Base-by-base conservation (phyloP, 225 moss, liverwort and hornwort genomes). In the Pseudoscleropodium purum region DNA sequence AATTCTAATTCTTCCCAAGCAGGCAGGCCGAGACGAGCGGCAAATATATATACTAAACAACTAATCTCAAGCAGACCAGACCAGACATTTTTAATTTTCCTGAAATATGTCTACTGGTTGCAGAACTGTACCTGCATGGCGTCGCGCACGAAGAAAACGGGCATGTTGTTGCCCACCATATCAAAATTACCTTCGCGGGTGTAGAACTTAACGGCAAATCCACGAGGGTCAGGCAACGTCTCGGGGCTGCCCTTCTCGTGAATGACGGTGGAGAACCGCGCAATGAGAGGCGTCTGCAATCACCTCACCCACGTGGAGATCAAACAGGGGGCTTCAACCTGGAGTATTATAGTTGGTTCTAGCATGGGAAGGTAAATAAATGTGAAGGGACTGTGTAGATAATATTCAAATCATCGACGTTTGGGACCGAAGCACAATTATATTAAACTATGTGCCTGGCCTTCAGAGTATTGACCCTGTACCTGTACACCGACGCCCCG, bases 401-500 rank as follows among this genome's bases (percentile, higher is more conserved):
- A 56, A 16, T 37, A 37, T 16, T 79, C 41, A 39, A 2, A 39
- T 2, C 73, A 72, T 72, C 59, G n/a, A 37, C n/a, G 10, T 29
- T 33, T 64, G 75, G 18, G 41, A 41, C 61, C 61, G 81, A 61
- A 30, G 30, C 41, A 41, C 61, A 60, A 81, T 9, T 13, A 9
- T 6, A 56, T 19, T 57, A 29, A 60, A 30, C 30, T 61, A 31
- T 41, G 30, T 30, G 41, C 61, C 9, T 61, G 26, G n/a, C n/a
- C 79, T 79, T 57, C 20, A 64, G 30, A 41, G 9, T 31, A 31
- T 65, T 30, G 65, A 80, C 37, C 25, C 21, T 43, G 7, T 85
- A 94, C 94, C 94, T 94, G 93, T 6, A 97, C 79, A 57, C 79
- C 79, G 79, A 79, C 79, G 11, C 79, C 79, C 79, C 79, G 79